phyloP scores from a whole-genome alignment of 179 eudicot species.

The Silene vulgaris region DNA sequence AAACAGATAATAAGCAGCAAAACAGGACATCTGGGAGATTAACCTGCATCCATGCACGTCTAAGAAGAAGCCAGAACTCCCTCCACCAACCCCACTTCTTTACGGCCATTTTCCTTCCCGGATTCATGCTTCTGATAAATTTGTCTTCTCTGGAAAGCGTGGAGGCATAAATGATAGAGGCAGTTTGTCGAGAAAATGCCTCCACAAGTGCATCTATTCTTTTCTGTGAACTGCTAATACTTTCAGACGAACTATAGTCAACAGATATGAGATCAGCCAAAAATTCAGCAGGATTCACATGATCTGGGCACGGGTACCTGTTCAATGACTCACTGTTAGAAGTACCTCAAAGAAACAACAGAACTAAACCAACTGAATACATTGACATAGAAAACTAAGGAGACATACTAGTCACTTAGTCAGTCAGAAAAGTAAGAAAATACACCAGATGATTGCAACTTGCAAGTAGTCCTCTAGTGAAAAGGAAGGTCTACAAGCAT shows the following conservation, averaged over 20 bases:
- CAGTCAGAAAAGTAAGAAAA: not conserved
- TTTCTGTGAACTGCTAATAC: conserved; percentile 70
- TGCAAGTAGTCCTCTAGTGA: not conserved
- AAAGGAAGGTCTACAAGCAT: not conserved
- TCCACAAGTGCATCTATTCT: conserved; percentile 81
- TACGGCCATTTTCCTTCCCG: conserved; percentile 28
- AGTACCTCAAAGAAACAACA: conserved; percentile 4
- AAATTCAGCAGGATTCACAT: conserved; percentile 96
- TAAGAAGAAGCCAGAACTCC: conserved; percentile 76
- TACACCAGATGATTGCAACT: not conserved
- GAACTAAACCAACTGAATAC: not conserved
- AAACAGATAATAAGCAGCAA: not conserved
- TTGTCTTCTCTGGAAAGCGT: conserved; percentile 38
- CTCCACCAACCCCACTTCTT: conserved; percentile 82
- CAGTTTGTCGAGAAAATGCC: conserved; percentile 56
- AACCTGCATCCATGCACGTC: conserved; percentile 99
- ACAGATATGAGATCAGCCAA: conserved; percentile 94
- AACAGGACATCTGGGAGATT: not conserved
- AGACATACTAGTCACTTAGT: not conserved
- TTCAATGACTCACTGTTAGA: conserved; percentile 21
- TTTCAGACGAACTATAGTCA: conserved; percentile 85
- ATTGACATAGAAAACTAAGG: not conserved
- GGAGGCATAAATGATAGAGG: conserved; percentile 57
- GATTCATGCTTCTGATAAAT: conserved; percentile 29
- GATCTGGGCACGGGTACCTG: conserved; percentile 88